Base-by-base conservation (phyloP, 2,329 filamentous ascomycete genomes). In the Penicillium sp. region DNA sequence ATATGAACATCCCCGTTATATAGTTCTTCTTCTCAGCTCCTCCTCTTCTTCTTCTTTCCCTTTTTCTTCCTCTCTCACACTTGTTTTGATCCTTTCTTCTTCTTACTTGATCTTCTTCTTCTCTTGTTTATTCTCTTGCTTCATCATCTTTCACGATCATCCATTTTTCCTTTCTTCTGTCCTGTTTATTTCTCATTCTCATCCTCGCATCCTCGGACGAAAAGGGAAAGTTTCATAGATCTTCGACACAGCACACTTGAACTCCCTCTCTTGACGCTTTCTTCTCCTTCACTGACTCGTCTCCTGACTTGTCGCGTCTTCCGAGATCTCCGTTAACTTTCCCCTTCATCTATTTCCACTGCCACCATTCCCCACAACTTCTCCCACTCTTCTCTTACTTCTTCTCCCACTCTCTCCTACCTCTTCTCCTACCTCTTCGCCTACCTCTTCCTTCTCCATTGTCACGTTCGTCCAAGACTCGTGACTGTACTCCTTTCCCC, bases 41-140 rank as follows among this genome's bases (percentile, higher is more conserved):
- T 29, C 47, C 18, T 22, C 19, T 22, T 22, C 13, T 36, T n/a
- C n/a, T n/a, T n/a, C n/a, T n/a, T n/a, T n/a, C n/a, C n/a, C n/a
- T n/a, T n/a, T n/a, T n/a, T n/a, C n/a, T n/a, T n/a, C n/a, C n/a
- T n/a, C n/a, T n/a, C n/a, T n/a, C n/a, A n/a, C n/a, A n/a, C 39
- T 36, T 45, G 51, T 45, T 49, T 50, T 46, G n/a, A n/a, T 37
- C 49, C 29, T 28, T 43, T 45, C 10, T 34, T 10, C 12, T 43
- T 36, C 29, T 37, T 44, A 40, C 28, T 28, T 27, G 18, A 19
- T 14, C 5, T 31, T 8, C 11, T 18, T 16, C 19, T 46, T 12
- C 14, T 39, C 16, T 35, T n/a, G n/a, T 35, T 33, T 34, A 13
- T 40, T 27, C 27, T 13, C 12, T 11, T 22, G 14, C 4, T 22